Conservation (phyloP, 352 stramenopile genomes). For the Phytopythium sindhum region DNA sequence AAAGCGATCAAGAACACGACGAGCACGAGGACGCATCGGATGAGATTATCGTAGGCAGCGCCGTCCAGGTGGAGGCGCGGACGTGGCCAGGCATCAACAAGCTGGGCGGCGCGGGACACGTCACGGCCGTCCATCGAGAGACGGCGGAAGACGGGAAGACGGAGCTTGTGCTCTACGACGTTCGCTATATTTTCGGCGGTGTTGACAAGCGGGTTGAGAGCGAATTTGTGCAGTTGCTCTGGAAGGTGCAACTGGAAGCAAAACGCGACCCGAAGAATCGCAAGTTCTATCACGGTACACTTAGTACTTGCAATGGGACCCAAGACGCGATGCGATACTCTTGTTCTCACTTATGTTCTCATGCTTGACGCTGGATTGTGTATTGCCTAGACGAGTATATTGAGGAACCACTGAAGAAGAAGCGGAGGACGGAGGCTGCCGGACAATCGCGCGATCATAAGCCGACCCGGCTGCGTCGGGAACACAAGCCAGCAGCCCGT, state of each 20-base stretch:
- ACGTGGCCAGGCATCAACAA: conserved; percentile 90
- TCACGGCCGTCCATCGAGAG: conserved; percentile 45
- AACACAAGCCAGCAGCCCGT: neutral
- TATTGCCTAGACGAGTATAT: conserved; percentile 2
- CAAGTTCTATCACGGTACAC: conserved; percentile 65
- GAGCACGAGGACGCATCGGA: neutral
- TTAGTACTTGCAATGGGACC: neutral
- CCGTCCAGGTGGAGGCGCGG: conserved; percentile 62
- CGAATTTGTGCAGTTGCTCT: conserved; percentile 58
- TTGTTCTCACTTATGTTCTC: neutral
- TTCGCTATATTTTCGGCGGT: conserved; percentile 78
- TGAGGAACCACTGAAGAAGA: conserved; percentile 1
- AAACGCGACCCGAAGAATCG: conserved; percentile 37
- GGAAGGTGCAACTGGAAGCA: conserved; percentile 32
- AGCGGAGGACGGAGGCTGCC: neutral
- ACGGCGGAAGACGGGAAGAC: conserved; percentile 9
- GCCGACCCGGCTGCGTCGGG: neutral
- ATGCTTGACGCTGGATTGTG: neutral
- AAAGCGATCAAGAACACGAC: neutral
- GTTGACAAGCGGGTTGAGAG: conserved; percentile 73
- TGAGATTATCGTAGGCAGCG: conserved; percentile 23
- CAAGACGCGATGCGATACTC: neutral
- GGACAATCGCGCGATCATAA: neutral
- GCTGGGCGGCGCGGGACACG: conserved; percentile 57
- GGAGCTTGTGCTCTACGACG: conserved; percentile 65